phyloP scores from a whole-genome alignment of 352 stramenopile genomes.

The Pythium aristosporum region DNA sequence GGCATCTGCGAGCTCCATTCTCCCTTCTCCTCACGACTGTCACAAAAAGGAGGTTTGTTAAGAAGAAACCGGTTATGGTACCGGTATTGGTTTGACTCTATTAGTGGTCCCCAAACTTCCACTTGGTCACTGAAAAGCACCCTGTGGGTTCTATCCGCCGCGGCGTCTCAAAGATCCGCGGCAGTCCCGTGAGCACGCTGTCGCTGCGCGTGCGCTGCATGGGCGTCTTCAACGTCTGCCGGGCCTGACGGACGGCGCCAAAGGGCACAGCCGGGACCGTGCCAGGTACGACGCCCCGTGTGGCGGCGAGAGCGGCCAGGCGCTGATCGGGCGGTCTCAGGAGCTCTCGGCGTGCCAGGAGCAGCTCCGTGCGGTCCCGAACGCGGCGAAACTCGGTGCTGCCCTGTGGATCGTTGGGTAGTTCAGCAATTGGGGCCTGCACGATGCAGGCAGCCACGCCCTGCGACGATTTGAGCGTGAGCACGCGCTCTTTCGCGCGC shows the following conservation, averaged over 20 bases:
- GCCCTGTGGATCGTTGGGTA: slow-evolving; percentile 35
- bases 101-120: slow-evolving; percentile 31
- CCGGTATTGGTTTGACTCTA: neutral
- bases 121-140: slow-evolving; percentile 34
- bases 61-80: neutral
- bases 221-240: slow-evolving; percentile 14
- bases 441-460: slow-evolving; percentile 54
- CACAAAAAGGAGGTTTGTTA: slow-evolving; percentile 3
- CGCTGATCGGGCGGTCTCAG: slow-evolving; percentile 49
- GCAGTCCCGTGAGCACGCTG: slow-evolving; percentile 19
- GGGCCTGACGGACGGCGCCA: slow-evolving; percentile 24
- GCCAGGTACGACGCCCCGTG: slow-evolving; percentile 18
- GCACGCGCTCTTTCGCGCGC: slow-evolving; percentile 58
- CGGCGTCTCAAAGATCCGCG: slow-evolving; percentile 25
- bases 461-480: slow-evolving; percentile 59
- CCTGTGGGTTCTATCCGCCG: slow-evolving; percentile 28
- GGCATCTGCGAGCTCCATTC: too few species aligned
- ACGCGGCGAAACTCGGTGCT: slow-evolving; percentile 49
- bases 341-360: slow-evolving; percentile 46
- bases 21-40: too few species aligned
- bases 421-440: slow-evolving; percentile 32
- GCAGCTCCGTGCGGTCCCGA: slow-evolving; percentile 47
- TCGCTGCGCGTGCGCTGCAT: slow-evolving; percentile 27
- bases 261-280: slow-evolving; percentile 26
- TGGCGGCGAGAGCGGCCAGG: slow-evolving; percentile 20